Percentiles rank a stretch among this genome's conserved stretches.
Evolutionary conservation across 805 yeast genomes (phyloP).

Genomic region (Yamadazyma insecticola): DNA sequence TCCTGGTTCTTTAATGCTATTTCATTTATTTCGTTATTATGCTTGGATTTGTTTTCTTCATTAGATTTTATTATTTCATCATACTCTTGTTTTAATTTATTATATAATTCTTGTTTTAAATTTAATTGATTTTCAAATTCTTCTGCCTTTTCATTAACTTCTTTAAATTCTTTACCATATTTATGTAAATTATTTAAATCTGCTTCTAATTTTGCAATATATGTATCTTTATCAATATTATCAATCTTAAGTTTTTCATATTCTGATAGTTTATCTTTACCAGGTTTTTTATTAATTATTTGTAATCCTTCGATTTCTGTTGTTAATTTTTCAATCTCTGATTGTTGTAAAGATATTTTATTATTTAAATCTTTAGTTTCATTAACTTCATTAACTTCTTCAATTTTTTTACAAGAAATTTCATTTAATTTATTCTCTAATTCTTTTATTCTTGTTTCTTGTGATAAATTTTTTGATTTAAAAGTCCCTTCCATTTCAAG

Average conservation of each 20-base stretch:
- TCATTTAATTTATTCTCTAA: neutral
- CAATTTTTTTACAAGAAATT: neutral
- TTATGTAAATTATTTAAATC: neutral
- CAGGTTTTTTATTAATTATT: neutral
- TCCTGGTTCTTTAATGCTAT: no score
- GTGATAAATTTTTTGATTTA: neutral
- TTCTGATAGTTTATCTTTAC: no score
- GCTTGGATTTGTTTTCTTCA: no score
- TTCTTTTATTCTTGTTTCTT: neutral
- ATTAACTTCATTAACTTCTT: neutral
- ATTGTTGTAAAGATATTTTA: slow-evolving; percentile 5
- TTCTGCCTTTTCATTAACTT: neutral
- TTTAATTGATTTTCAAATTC: no score
- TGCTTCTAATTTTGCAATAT: no score
- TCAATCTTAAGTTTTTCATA: slow-evolving; percentile 11
- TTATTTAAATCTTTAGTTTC: neutral
- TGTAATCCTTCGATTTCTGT: slow-evolving; percentile 6
- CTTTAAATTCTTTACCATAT: neutral
- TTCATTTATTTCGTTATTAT: no score
- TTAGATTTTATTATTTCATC: no score
- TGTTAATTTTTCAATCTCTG: slow-evolving; percentile 7
- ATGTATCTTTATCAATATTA: no score
- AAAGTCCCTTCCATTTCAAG: slow-evolving; percentile 1
- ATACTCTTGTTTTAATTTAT: no score
- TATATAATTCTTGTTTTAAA: no score